Evolutionary conservation across 2,329 filamentous ascomycete species (phyloP).

Genomic region (Aspergillus clavatus): DNA sequence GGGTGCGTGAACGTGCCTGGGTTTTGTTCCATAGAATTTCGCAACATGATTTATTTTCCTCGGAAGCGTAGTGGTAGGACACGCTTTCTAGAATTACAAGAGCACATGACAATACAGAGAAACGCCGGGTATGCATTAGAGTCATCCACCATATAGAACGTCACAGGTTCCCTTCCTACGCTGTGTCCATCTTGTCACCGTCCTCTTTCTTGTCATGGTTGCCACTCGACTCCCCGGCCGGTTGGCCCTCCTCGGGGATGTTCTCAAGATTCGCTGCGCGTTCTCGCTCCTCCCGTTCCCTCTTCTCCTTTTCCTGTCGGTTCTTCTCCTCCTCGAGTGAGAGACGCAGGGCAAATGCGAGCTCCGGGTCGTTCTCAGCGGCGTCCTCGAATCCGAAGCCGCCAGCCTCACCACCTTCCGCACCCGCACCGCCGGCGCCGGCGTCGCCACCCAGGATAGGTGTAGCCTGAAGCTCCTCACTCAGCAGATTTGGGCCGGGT

Average conservation of each 20-base stretch:
- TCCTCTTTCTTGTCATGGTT: slow-evolving; percentile 51
- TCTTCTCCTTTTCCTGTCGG: slow-evolving; percentile 78
- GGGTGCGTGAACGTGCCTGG: too few species aligned
- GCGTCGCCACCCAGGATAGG: slow-evolving; percentile 85
- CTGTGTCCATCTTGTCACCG: slow-evolving; percentile 86
- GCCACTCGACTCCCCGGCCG: slow-evolving; percentile 61
- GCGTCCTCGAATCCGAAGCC: slow-evolving; percentile 77
- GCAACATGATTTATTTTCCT: slow-evolving; percentile 2
- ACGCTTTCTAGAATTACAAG: slow-evolving; percentile 18
- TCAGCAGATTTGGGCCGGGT: slow-evolving; percentile 85
- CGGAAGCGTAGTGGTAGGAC: slow-evolving; percentile 10
- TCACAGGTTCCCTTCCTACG: slow-evolving; percentile 46
- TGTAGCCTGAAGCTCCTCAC: slow-evolving; percentile 82
- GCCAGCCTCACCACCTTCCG: slow-evolving; percentile 52
- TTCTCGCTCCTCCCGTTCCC: slow-evolving; percentile 66
- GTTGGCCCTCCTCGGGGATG: slow-evolving; percentile 72
- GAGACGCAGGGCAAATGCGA: slow-evolving; percentile 92
- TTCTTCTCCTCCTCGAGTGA: slow-evolving; percentile 98
- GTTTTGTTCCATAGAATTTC: not conserved
- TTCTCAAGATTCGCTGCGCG: slow-evolving; percentile 73
- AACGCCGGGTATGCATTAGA: slow-evolving; percentile 39
- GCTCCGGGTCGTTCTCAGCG: slow-evolving; percentile 75
- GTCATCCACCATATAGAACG: slow-evolving; percentile 20
- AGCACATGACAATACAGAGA: slow-evolving; percentile 20
- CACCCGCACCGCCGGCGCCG: slow-evolving; percentile 46